phyloP scores from a whole-genome alignment of 257 asterid species.

The Pogostemon cablin region DNA sequence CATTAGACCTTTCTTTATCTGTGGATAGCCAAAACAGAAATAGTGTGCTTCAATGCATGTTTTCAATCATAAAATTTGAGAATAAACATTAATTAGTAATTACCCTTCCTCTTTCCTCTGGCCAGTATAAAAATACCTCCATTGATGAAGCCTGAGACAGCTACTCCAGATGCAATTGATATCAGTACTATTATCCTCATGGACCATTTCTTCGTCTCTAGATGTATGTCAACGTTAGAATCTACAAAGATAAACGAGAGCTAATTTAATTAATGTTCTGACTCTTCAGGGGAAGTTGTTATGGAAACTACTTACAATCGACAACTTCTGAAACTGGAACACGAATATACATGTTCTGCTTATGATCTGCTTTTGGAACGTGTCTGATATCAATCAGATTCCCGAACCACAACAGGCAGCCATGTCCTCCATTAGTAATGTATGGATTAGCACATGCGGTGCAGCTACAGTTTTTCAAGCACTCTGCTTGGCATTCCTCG shows the following conservation, averaged over 20 bases:
- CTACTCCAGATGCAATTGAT: constrained; percentile 24
- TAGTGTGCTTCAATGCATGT: neutral
- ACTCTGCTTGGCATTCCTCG: neutral
- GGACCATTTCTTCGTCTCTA: neutral
- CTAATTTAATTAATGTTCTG: no score
- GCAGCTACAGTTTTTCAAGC: constrained; percentile 12
- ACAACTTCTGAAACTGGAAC: constrained; percentile 11
- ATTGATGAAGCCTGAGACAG: constrained; percentile 24
- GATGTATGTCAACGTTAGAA: neutral
- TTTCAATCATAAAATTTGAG: neutral
- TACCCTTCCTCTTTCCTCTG: constrained; percentile 23
- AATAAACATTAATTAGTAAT: neutral
- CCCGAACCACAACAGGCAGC: constrained; percentile 16
- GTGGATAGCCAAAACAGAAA: neutral
- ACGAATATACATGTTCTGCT: constrained; percentile 16
- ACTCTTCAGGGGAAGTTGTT: no score
- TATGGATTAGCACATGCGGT: constrained; percentile 17
- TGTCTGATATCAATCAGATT: constrained; percentile 10
- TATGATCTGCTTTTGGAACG: neutral
- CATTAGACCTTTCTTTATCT: constrained; percentile 27
- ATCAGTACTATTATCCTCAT: neutral
- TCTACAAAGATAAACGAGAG: neutral
- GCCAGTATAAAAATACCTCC: constrained; percentile 6
- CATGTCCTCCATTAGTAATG: constrained; percentile 12
- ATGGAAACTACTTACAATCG: neutral